Base-by-base conservation (phyloP, 2,329 filamentous ascomycete species). In the Pleomassaria siparia region DNA sequence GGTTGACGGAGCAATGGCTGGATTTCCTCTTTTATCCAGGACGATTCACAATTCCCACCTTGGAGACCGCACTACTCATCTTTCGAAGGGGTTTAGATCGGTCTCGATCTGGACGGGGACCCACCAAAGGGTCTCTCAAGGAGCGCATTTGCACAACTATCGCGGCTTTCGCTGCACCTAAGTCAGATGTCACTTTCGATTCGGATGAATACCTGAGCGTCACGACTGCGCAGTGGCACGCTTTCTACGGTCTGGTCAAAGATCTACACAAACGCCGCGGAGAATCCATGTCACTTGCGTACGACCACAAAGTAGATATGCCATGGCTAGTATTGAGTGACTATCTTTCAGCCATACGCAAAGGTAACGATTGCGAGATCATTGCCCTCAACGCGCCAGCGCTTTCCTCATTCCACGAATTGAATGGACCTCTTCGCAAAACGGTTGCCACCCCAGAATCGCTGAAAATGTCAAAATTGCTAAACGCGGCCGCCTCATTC, bases 261-360 rank as follows among this genome's bases (percentile, higher is more conserved):
- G 91, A 96, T 66, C 75, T 99, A 32, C 91, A 97, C 66, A 91
- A 88, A 61, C 86, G 89, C 61, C 81, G 91, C 62, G 87, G 88
- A 15, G 91, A 96, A 63, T 86, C 89, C 0, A 73, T 97, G 36
- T 85, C 88, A 1, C 76, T 97, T 36, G 82, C 85, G 0, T 84
- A 89, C 46, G 94, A 97, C 61, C 70, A 80, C 0, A 78, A 82
- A 40, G 79, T 80, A 9, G 85, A 86, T 41, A 81, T 91, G 74
- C 82, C 89, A 1, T 96, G 91, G 90, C 80, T 95, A 39, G 79
- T 95, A 4, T 87, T 90, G 60, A 85, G 91, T 1, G 91, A 96
- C 70, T 84, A 87, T 25, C 77, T 95, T 40, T 87, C 89, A 3
- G 84, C 88, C 2, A 80, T 97, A 43, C 81, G 92, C 52, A 83